phyloP scores from a whole-genome alignment of 2,329 filamentous ascomycete species.

The Xylariaceae sp. region DNA sequence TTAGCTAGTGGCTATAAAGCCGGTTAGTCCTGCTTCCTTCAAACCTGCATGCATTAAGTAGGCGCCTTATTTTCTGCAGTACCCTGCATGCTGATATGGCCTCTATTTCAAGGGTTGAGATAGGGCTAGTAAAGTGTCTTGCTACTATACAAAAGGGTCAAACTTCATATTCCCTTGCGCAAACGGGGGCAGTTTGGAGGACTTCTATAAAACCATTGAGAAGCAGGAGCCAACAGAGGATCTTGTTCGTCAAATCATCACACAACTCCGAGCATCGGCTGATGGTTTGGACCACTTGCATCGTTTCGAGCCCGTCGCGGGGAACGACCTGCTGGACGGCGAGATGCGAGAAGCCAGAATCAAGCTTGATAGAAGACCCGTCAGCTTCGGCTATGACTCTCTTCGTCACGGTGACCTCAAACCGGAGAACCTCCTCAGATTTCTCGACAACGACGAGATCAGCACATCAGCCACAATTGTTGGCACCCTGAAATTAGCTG shows the following conservation, averaged over 20 bases:
- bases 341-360: background rate
- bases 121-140: conserved; percentile 3
- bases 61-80: too few species aligned
- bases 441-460: background rate
- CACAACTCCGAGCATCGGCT: conserved; percentile 6
- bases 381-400: background rate
- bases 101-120: too few species aligned
- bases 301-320: background rate
- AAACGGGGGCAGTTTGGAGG: conserved; percentile 13
- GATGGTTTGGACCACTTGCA: conserved; percentile 6
- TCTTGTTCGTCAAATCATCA: conserved; percentile 1
- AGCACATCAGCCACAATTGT: background rate
- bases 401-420: conserved; percentile 13
- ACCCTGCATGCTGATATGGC: too few species aligned
- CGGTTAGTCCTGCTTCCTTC: too few species aligned
- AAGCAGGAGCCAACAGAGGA: background rate
- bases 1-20: too few species aligned
- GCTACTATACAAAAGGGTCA: conserved; percentile 7
- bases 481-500: conserved; percentile 8
- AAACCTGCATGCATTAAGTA: too few species aligned
- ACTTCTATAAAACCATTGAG: conserved; percentile 13
- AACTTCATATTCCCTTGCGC: conserved; percentile 21
- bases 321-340: background rate
- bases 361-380: background rate
- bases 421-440: conserved; percentile 19